Conservation (phyloP, 306 rosid species). For the Pterocarpus macrocarpus region DNA sequence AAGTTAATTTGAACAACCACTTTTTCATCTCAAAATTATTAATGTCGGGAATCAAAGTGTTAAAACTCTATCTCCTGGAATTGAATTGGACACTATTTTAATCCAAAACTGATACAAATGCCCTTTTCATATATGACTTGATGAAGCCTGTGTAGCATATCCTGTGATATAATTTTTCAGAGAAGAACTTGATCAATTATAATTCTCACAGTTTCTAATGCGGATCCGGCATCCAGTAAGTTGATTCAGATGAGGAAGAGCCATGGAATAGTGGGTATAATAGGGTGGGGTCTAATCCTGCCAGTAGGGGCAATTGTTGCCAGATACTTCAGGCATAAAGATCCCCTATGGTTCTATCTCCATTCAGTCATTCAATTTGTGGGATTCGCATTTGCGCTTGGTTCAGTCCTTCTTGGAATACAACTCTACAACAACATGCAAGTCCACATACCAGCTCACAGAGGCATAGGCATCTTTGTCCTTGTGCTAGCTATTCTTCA, state of each 20-base stretch:
- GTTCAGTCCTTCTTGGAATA: slow-evolving; percentile 81
- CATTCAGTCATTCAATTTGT: slow-evolving; percentile 83
- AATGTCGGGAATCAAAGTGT: neutral
- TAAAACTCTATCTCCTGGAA: neutral
- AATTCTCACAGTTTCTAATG: slow-evolving; percentile 55
- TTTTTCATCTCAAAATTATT: slow-evolving; percentile 7
- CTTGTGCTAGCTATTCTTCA: slow-evolving; percentile 90
- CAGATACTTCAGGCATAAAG: slow-evolving; percentile 92
- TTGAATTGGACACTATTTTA: slow-evolving; percentile 2
- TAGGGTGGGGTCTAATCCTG: slow-evolving; percentile 94
- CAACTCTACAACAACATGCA: slow-evolving; percentile 71
- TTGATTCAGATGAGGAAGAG: slow-evolving; percentile 74
- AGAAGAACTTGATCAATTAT: slow-evolving; percentile 27
- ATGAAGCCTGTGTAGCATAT: slow-evolving; percentile 12
- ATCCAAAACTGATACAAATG: neutral
- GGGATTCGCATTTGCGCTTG: slow-evolving; percentile 85
- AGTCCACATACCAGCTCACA: slow-evolving; percentile 80
- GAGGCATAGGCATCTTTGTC: slow-evolving; percentile 92
- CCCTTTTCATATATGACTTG: neutral
- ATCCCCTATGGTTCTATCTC: slow-evolving; percentile 94
- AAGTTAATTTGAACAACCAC: neutral
- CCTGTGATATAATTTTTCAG: neutral
- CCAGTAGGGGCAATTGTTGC: slow-evolving; percentile 93
- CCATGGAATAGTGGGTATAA: slow-evolving; percentile 85
- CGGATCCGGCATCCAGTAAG: slow-evolving; percentile 52